Evolutionary conservation across 2,329 filamentous ascomycete genomes (phyloP), one percentile per base, ranked within the genome.

Genomic region (Aspergillus transmontanensis): DNA sequence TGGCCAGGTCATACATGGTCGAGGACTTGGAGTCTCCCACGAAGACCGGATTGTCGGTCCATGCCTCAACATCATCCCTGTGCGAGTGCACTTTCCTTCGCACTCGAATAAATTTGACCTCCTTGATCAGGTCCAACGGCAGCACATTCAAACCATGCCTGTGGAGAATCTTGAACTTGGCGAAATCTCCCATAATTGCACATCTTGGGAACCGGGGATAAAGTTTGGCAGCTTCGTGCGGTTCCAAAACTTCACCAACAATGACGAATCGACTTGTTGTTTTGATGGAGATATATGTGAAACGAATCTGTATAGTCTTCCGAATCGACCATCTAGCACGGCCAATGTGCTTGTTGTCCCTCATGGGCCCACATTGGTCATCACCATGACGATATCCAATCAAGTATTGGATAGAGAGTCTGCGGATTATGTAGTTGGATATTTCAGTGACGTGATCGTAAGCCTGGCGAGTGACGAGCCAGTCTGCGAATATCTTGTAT

Each of bases 11-110:
- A 12, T 21, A 3, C 16, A 41, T n/a, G 54, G 54, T 2, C 54
- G 54, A 6, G 54, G 30, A 5, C 30, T 57, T 3, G 54, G 54
- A 14, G 4, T 57, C 14, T 10, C 54, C 11, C 54, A 57, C 23
- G 54, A 57, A 36, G 32, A 57, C 10, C 30, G 54, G 3, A 57
- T 57, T 16, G n/a, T 57, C n/a, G 54, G 54, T 7, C 30, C 54
- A 10, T 57, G 54, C 11, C 11, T 57, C 16, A 57, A 23, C 19
- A 57, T 57, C 34, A 41, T 39, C 36, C 36, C 36, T 39, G 36
- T 39, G 12, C 36, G 36, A 16, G 36, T 39, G 1, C 36, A 16
- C 14, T 39, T 39, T 7, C 36, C 36, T 39, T 5, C 14, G 36
- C 4, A 2, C n/a, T 43, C 41, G 1, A 43, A n/a, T 43, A 43